phyloP scores from a whole-genome alignment of 495 filamentous ascomycete species.

The Neurospora tetraspora region DNA sequence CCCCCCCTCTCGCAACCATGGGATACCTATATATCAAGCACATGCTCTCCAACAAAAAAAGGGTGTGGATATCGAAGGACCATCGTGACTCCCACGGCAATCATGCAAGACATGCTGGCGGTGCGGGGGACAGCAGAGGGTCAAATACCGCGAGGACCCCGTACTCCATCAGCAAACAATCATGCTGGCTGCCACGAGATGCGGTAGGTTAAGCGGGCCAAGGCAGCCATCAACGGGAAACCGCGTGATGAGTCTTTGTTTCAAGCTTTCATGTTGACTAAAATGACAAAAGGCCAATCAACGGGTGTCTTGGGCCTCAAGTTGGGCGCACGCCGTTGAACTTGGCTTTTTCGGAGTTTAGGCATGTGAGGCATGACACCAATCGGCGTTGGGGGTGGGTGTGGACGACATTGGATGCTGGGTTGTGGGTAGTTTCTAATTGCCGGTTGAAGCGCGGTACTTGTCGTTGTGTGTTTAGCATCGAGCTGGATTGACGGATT shows the following conservation, averaged over 20 bases:
- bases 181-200: background rate
- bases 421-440: background rate
- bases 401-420: background rate
- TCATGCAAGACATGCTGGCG: background rate
- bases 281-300: too few relatives aligned
- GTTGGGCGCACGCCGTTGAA: background rate
- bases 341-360: background rate
- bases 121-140: background rate
- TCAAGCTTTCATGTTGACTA: background rate
- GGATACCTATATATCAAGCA: background rate
- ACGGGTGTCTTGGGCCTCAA: background rate
- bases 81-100: background rate
- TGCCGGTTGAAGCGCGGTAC: background rate
- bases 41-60: background rate
- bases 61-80: background rate
- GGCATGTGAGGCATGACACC: background rate
- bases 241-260: background rate
- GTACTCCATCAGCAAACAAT: background rate
- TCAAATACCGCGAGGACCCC: background rate
- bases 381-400: background rate
- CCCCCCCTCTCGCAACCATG: background rate
- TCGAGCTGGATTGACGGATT: too few relatives aligned
- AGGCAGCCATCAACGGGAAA: background rate
- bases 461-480: background rate
- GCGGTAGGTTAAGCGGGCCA: background rate